Percentiles rank a stretch among this genome's conserved stretches.
Evolutionary conservation across 192 early-diverging fungal genomes (phyloP).

Genomic region (Coemansia sp.): DNA sequence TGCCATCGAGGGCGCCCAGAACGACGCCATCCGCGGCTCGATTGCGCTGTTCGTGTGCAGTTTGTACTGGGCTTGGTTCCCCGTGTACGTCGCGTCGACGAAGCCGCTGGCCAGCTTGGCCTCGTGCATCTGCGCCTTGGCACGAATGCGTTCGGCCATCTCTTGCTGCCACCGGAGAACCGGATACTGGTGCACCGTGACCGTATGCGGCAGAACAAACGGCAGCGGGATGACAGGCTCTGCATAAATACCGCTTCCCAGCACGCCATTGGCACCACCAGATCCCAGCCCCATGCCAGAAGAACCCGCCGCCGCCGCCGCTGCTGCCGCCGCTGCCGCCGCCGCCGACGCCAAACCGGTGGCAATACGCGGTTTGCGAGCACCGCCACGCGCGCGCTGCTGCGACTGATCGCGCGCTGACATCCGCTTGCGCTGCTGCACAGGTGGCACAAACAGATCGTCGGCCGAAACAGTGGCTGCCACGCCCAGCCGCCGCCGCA

Average conservation of each 20-base stretch:
- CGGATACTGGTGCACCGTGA: constrained; percentile 38
- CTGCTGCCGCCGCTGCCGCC: constrained; percentile 3
- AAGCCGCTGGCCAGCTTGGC: constrained; percentile 14
- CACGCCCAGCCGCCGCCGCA: constrained; percentile 33
- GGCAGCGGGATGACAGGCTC: constrained; percentile 26
- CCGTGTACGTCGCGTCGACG: constrained; percentile 41
- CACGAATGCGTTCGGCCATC: constrained; percentile 27
- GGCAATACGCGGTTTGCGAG: constrained; percentile 22
- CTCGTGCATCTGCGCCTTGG: constrained; percentile 14
- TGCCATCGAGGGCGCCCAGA: constrained; percentile 24
- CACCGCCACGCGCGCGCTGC: constrained; percentile 20
- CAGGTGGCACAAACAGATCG: constrained; percentile 48
- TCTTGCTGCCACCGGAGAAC: constrained; percentile 12
- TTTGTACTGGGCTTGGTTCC: neutral
- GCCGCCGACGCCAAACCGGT: constrained; percentile 25
- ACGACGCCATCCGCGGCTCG: constrained; percentile 10
- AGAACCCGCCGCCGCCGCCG: neutral
- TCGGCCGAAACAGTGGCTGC: constrained; percentile 11
- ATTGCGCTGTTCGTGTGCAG: constrained; percentile 18
- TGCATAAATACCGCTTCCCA: constrained; percentile 4
- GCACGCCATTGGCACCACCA: neutral
- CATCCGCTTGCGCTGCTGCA: constrained; percentile 30
- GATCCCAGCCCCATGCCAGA: neutral
- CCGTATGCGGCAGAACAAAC: constrained; percentile 36
- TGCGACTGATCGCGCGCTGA: constrained; percentile 22